Base-by-base conservation (phyloP, 306 rosid species). In the Mucuna pruriens region DNA sequence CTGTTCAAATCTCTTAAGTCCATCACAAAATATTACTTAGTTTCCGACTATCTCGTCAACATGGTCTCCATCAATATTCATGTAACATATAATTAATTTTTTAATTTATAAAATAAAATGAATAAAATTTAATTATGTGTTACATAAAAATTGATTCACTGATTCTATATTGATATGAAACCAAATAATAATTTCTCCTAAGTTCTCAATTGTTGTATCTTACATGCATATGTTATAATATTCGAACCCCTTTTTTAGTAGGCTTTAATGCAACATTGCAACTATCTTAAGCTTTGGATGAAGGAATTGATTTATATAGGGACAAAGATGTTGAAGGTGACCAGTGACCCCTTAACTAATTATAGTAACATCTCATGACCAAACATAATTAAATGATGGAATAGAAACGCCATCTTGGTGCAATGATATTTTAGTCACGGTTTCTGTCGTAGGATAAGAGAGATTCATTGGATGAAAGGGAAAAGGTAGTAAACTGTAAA, bases 321-420 rank as follows among this genome's bases (percentile, higher is more conserved):
- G 61, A 70, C 76, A 79, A 68, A 68, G 60, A 66, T 52, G 48
- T 77, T 17, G 73, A 4, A 48, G 44, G 26, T 15, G 81, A 67
- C 55, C 73, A 25, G 63, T 52, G 77, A 73, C 65, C 33, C 77
- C 54, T 17, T 64, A 34, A 36, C 77, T 17, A 45, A 36, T 39
- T 19, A 25, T 33, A 33, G 44, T 42, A 71, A 44, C 75, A 25
- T n/a, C 57, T 48, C 29, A 7, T 74, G 39, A 23, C 52, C 15
- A 74, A 54, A 52, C 1, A 33, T 61, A 20, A 20, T 22, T 52
- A 11, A 11, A 74, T 40, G 62, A n/a, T n/a, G n/a, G n/a, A 13
- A 54, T 16, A 33, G 13, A 38, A 57, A n/a, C 15, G 52, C 7
- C 38, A 15, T 52, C n/a, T 51, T 11, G 2, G 3, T 26, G 70